phyloP scores from a whole-genome alignment of 228 moss, liverwort and hornwort genomes.

The Sphagnum fallax region DNA sequence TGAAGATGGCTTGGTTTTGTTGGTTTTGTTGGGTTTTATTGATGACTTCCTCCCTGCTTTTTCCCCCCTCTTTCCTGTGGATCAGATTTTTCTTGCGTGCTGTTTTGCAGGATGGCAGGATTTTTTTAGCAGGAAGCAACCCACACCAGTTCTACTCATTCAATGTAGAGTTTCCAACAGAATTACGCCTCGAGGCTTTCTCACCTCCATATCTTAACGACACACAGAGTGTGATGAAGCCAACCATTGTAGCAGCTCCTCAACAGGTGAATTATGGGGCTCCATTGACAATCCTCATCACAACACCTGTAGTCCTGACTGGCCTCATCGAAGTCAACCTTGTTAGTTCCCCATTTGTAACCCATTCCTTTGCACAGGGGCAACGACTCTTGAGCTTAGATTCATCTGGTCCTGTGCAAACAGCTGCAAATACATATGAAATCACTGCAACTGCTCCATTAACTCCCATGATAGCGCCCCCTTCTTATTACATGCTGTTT shows the following conservation, averaged over 20 bases:
- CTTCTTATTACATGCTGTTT: constrained; percentile 69
- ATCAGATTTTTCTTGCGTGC: neutral
- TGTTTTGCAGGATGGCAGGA: constrained; percentile 51
- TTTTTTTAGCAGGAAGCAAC: constrained; percentile 77
- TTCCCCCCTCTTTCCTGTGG: no score
- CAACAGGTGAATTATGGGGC: constrained; percentile 25
- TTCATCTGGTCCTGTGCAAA: constrained; percentile 27
- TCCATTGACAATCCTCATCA: constrained; percentile 36
- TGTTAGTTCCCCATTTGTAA: constrained; percentile 54
- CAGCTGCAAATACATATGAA: constrained; percentile 37
- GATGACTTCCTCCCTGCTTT: no score
- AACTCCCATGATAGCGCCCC: constrained; percentile 35
- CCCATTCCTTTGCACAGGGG: constrained; percentile 76
- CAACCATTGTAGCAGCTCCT: constrained; percentile 35
- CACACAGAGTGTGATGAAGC: constrained; percentile 21
- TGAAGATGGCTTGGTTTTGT: no score
- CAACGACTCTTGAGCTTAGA: constrained; percentile 55
- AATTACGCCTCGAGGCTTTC: constrained; percentile 67
- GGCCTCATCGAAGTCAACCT: constrained; percentile 44
- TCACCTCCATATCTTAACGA: constrained; percentile 58
- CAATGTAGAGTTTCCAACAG: constrained; percentile 41
- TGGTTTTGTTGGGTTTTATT: no score
- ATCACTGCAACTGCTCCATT: constrained; percentile 45
- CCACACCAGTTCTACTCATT: constrained; percentile 64
- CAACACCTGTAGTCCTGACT: constrained; percentile 11